Base-by-base conservation (phyloP, 2,329 filamentous ascomycete species). In the Calonectria hawksworthii region DNA sequence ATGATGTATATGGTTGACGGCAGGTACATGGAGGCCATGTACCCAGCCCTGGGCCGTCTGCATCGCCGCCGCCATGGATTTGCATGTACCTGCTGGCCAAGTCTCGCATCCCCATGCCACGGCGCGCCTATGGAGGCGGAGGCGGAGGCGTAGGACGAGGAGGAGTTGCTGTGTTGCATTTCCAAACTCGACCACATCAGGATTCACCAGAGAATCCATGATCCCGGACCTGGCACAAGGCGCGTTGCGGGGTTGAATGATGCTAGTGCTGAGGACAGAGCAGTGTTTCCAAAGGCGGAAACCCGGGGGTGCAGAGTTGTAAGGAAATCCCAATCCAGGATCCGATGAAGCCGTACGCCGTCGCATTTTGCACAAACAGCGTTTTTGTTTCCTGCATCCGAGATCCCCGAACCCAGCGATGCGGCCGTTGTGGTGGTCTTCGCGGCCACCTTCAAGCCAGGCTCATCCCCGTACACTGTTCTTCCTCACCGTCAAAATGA, bases 241-340 rank as follows among this genome's bases (percentile, higher is more conserved):
- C 61, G 59, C 59, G 76, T 76, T 80, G 79, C 72, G 79, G 79
- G 79, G 79, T 80, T 77, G 74, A 70, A 74, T 44, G 34, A 10
- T 80, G 74, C 75, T 79, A 78, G 75, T 77, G 79, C 67, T 75
- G 72, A 38, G 64, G 71, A 70, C 72, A 30, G 26, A 34, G 26
- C 78, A 77, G 72, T 44, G 64, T 52, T 74, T 76, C 75, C 76
- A 74, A 74, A 80, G 73, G 70, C 67, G 74, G 72, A 51, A 79
- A 78, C 52, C 74, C 76, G 75, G 21, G 41, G 26, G 30, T 26
- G 51, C 26, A 52, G 36, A 34, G 52, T 26, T 41, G 41, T 47
- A 61, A 56, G 61, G 18, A 56, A 44, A 44, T 44, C 34, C 23
- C 21, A 63, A 74, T 50, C 47, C 56, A 26, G 51, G 30, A 67